Percentiles rank a stretch among this genome's conserved stretches.
phyloP scores from a whole-genome alignment of 2,329 filamentous ascomycete genomes.

The Chrysoporthe puriensis region DNA sequence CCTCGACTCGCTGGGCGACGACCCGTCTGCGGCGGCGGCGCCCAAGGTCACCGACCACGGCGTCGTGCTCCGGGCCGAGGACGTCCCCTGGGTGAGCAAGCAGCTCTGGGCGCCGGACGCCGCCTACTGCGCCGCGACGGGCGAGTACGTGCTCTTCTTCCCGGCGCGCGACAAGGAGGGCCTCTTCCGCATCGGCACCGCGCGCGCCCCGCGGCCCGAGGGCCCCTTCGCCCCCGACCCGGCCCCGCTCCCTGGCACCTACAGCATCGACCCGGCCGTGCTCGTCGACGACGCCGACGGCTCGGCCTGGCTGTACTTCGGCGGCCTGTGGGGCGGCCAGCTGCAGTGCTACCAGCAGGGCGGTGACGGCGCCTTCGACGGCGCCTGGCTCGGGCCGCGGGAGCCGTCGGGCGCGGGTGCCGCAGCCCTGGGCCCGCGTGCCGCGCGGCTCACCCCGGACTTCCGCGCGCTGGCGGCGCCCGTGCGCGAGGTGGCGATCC shows the following conservation, averaged over 20 bases:
- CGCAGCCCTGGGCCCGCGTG: slow-evolving; percentile 66
- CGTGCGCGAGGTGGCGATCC: slow-evolving; percentile 65
- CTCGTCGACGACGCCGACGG: slow-evolving; percentile 70
- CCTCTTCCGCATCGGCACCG: slow-evolving; percentile 77
- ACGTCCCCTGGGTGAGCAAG: slow-evolving; percentile 77
- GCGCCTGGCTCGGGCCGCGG: slow-evolving; percentile 55
- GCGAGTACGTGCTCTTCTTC: slow-evolving; percentile 76
- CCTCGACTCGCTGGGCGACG: slow-evolving; percentile 51
- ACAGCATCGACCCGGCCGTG: slow-evolving; percentile 75
- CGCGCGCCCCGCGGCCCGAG: slow-evolving; percentile 63
- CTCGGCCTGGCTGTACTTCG: slow-evolving; percentile 73
- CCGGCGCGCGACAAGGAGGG: slow-evolving; percentile 72
- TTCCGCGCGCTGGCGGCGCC: slow-evolving; percentile 64
- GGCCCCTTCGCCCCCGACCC: slow-evolving; percentile 72
- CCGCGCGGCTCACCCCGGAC: slow-evolving; percentile 64
- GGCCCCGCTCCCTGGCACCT: slow-evolving; percentile 68
- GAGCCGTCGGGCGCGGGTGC: slow-evolving; percentile 62
- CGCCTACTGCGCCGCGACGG: slow-evolving; percentile 59
- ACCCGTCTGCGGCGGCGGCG: slow-evolving; percentile 33
- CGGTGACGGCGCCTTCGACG: slow-evolving; percentile 56
- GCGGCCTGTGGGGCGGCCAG: slow-evolving; percentile 80
- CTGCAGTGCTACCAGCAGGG: slow-evolving; percentile 73
- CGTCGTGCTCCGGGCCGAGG: slow-evolving; percentile 64
- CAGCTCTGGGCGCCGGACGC: slow-evolving; percentile 84
- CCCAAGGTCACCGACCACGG: slow-evolving; percentile 72